Conservation (phyloP, 106 monocot genomes). For the Dendrobium nobile region DNA sequence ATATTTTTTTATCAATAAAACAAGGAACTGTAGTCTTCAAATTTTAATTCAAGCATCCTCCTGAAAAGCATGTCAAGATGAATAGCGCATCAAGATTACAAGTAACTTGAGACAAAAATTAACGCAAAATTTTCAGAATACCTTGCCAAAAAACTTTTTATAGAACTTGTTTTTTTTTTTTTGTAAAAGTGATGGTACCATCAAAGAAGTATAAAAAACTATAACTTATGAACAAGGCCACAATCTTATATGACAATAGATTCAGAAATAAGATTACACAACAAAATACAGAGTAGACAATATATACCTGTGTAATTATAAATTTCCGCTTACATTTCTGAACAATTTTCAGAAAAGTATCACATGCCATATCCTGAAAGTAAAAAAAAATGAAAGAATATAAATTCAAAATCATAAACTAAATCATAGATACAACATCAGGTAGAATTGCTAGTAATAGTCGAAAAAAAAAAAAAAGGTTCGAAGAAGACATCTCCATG, state of each 20-base stretch:
- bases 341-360: slow-evolving; percentile 96
- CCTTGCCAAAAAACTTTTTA: not conserved
- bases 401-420: not conserved
- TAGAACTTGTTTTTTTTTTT: not conserved
- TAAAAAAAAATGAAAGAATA: not conserved
- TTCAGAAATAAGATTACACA: not conserved
- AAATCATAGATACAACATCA: not conserved
- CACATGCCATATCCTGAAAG: slow-evolving; percentile 97
- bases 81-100: not conserved
- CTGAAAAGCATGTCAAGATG: not conserved
- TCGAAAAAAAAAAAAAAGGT: not conserved
- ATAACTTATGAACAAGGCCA: not conserved
- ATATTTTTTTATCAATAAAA: not conserved
- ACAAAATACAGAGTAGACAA: not conserved
- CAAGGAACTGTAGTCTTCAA: not conserved
- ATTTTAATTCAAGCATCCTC: not conserved
- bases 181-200: not conserved
- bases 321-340: slow-evolving; percentile 99
- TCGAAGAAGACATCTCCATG: not conserved
- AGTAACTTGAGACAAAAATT: not conserved
- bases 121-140: not conserved
- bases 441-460: not conserved
- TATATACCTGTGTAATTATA: slow-evolving; percentile 62
- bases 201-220: not conserved
- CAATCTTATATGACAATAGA: not conserved